Evolutionary conservation across 176 grass and related monocot genomes (phyloP), one percentile per base, ranked within the genome.

Genomic region (Oryza rufipogon): DNA sequence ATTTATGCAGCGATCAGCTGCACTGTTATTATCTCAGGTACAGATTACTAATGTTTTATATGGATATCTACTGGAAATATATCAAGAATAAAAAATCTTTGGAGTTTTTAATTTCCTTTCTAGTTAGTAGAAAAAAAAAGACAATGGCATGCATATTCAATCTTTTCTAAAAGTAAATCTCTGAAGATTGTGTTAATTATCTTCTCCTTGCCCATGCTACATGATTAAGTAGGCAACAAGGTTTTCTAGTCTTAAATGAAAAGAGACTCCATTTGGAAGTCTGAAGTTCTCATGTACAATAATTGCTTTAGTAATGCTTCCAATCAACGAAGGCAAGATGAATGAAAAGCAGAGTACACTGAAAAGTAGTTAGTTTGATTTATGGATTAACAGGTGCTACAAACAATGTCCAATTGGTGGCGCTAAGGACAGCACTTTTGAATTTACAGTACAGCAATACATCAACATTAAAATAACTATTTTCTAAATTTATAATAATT

Each of bases 71-170:
- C 41, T 45, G 13, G 13, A 76, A 76, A n/a, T 38, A n/a, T 38
- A 61, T 4, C 4, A 58, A 20, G 17, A 63, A 9, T 63, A 20
- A 2, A 63, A 9, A 23, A 63, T 23, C 20, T 7, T 23, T 23
- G 58, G 20, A 63, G 58, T 63, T 23, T 19, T 23, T 9, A 63
- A 23, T 63, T 63, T 23, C n/a, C 9, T 11, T 23, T 23, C 9
- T 63, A 63, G n/a, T 23, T 63, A 63, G 9, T 58, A 58, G 51
- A 20, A 75, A 75, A 75, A 75, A 75, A 75, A 75, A 16, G 73
- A 8, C 30, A 75, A 26, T 49, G 15, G 22, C 41, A 82, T 25
- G 22, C 41, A 82, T 25, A 73, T 32, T 12, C 0, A 44, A 10
- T 73, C 8, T 76, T 49, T 56, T 30, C 3, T 14, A 41, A 17